Evolutionary conservation across 1,284 basidiomycete genomes (phyloP), one percentile per base, ranked within the genome.

Genomic region (Cystobasidium pallidum): DNA sequence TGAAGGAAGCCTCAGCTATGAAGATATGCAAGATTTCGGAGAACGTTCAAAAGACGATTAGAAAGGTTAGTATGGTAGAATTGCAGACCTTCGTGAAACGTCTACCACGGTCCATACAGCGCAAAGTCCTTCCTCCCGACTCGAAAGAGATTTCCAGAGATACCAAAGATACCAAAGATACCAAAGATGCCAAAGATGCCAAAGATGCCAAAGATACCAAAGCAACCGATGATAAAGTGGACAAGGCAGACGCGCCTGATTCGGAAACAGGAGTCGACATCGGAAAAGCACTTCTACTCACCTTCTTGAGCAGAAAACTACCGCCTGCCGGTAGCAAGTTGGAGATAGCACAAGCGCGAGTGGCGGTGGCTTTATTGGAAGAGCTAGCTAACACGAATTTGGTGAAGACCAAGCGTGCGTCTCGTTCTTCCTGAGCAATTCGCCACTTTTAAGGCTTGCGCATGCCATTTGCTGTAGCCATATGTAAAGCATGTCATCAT

Each of bases 21-120:
- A 71, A 64, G 39, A n/a, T 71, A n/a, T 11, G 52, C 4, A 30
- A 54, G 13, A 55, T 15, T 15, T 21, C 34, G 1, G 34, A 32
- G 15, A 39, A 36, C 17, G 41, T 52, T 4, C 11, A 70, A 26
- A 36, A 49, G 41, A 61, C 24, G 11, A 32, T 3, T 26, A 39
- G 41, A 21, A 39, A 21, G 26, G 64, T 66, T 17, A 26, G 43
- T 19, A 10, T 32, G 21, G 21, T 15, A 11, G 61, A 63, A 28
- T 36, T 71, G 49, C 36, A 63, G 15, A 30, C 28, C n/a, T 71
- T 63, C 34, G 21, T 58, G 2, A 32, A 49, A 30, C 68, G 68
- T 30, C 39, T 71, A 7, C 68, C 68, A 45, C 54, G 61, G 36
- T 71, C 68, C 3, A 36, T 71, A 21, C 68, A 71, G 52, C 68